Percentiles rank a stretch among this genome's conserved stretches.
Evolutionary conservation across 495 filamentous ascomycete genomes (phyloP).

Genomic region (Xylona heveae): DNA sequence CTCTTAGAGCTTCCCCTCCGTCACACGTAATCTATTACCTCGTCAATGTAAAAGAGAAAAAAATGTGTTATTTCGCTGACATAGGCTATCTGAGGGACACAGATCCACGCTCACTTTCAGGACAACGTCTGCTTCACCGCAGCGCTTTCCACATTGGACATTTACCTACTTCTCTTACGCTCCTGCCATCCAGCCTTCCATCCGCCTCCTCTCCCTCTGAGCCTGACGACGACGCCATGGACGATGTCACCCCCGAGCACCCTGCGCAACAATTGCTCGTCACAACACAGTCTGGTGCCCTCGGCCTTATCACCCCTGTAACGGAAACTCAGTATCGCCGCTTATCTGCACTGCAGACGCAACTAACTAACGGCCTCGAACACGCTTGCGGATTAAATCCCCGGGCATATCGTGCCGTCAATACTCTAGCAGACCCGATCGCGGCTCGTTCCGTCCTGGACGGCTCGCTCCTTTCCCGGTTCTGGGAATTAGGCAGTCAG

Average conservation of each 20-base stretch:
- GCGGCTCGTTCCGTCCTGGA: conserved; percentile 34
- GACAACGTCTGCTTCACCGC: conserved; percentile 65
- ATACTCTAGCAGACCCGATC: conserved; percentile 22
- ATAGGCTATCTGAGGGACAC: background rate
- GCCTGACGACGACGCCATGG: conserved; percentile 19
- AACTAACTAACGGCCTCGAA: conserved; percentile 54
- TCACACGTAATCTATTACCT: conserved; percentile 1
- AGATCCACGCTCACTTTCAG: conserved; percentile 89
- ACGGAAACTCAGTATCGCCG: conserved; percentile 66
- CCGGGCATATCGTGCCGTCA: conserved; percentile 41
- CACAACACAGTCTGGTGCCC: conserved; percentile 46
- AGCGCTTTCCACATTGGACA: conserved; percentile 77
- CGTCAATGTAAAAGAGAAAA: background rate
- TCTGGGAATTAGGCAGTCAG: conserved; percentile 46
- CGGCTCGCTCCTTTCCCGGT: conserved; percentile 36
- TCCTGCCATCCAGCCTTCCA: conserved; percentile 42
- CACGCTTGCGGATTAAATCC: conserved; percentile 67
- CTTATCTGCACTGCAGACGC: conserved; percentile 58
- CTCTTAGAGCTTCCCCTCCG: conserved; percentile 20
- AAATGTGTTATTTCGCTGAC: no score
- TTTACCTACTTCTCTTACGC: conserved; percentile 45
- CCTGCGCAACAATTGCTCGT: conserved; percentile 37
- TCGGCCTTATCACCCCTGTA: conserved; percentile 59
- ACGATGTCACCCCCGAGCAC: conserved; percentile 10
- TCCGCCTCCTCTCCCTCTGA: conserved; percentile 21